Conservation (phyloP, 2,329 filamentous ascomycete genomes). For the Verticillium tricorpus region DNA sequence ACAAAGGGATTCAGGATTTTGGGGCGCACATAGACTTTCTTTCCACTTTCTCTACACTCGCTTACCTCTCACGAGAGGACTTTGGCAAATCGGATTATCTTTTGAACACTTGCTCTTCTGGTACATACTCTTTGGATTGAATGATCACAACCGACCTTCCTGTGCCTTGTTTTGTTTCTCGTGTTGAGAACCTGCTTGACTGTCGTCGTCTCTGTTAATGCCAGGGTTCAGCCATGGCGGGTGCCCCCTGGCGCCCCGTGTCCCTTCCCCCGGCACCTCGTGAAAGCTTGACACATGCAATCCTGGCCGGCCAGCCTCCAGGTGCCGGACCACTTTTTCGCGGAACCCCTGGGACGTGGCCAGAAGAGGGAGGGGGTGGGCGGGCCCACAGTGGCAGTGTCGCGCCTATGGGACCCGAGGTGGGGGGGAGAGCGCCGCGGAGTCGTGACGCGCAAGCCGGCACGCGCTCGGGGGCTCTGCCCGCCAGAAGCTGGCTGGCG, state of each 20-base stretch:
- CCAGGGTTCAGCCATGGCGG: neutral
- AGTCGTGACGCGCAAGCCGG: neutral
- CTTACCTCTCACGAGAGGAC: neutral
- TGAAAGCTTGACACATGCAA: neutral
- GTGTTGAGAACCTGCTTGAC: neutral
- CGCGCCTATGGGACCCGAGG: neutral
- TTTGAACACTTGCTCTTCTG: neutral
- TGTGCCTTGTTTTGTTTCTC: neutral
- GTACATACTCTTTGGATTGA: neutral
- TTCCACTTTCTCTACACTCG: neutral
- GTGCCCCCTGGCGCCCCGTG: neutral
- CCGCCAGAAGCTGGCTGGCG: too few species aligned
- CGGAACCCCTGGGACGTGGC: neutral
- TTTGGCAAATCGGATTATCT: neutral
- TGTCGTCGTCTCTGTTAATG: neutral
- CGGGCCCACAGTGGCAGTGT: neutral
- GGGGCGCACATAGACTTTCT: neutral
- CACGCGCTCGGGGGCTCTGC: too few species aligned
- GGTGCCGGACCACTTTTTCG: neutral
- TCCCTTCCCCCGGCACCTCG: neutral
- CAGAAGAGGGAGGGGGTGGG: neutral
- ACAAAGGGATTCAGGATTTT: neutral
- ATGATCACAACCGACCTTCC: neutral
- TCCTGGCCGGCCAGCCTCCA: neutral
- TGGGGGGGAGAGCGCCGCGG: neutral